Percentiles rank a stretch among this genome's conserved stretches.
Conservation (phyloP, 371 early-diverging fungal species). For the Mortierella sp. region DNA sequence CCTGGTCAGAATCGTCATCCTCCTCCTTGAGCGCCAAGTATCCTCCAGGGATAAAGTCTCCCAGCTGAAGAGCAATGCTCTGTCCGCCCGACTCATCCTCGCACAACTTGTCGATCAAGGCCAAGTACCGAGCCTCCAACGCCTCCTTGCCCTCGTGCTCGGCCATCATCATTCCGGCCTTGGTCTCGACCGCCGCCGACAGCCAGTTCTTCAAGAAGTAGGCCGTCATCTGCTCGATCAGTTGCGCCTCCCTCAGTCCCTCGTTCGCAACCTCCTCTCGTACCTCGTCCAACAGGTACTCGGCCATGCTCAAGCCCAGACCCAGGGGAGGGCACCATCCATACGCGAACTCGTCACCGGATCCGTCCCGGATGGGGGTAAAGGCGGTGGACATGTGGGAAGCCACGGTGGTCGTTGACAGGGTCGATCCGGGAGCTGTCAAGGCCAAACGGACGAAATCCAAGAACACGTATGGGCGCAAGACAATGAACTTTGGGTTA, state of each 20-base stretch:
- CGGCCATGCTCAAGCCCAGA: conserved; percentile 45
- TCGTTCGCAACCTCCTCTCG: conserved; percentile 46
- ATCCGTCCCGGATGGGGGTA: not conserved
- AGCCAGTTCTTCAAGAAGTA: conserved; percentile 38
- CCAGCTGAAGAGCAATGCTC: conserved; percentile 34
- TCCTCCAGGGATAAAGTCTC: conserved; percentile 45
- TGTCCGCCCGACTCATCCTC: conserved; percentile 52
- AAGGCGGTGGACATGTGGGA: conserved; percentile 20
- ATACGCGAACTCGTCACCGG: conserved; percentile 10
- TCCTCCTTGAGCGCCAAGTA: conserved; percentile 1
- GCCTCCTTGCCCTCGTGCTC: conserved; percentile 28
- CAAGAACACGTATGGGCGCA: conserved; percentile 39
- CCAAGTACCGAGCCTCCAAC: conserved; percentile 28
- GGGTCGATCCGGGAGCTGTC: conserved; percentile 31
- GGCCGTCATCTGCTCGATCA: conserved; percentile 43
- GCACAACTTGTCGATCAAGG: conserved; percentile 41
- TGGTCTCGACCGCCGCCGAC: not conserved
- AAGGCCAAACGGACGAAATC: conserved; percentile 39
- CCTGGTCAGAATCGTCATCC: not conserved
- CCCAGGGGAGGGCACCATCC: conserved; percentile 42
- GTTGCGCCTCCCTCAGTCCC: conserved; percentile 44
- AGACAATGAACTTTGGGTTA: conserved; percentile 18
- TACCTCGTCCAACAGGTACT: conserved; percentile 42
- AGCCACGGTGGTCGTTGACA: conserved; percentile 2
- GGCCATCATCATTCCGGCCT: conserved; percentile 29